Evolutionary conservation across 163 green algal species (phyloP).

Genomic region (Scenedesmus sp.): DNA sequence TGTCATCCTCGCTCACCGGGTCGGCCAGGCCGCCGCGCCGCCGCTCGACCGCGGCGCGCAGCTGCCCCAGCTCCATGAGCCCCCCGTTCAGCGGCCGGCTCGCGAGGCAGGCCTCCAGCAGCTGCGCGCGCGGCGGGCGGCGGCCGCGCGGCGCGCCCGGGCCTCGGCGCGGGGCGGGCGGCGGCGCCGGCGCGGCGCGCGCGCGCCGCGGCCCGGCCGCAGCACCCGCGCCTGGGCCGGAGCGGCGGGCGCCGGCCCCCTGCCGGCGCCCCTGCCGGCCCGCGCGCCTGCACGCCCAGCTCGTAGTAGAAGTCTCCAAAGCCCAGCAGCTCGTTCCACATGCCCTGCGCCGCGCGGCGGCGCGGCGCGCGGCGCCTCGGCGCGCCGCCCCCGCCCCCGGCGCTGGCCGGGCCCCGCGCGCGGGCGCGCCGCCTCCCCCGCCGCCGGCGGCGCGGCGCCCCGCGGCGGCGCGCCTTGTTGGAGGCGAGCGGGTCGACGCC

Average conservation of each 20-base stretch:
- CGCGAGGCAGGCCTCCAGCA: conserved; percentile 88
- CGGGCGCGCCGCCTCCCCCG: background rate
- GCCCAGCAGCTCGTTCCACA: conserved; percentile 84
- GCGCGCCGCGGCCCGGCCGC: no score
- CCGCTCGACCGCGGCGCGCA: conserved; percentile 64
- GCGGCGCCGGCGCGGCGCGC: no score
- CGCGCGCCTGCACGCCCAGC: conserved; percentile 89
- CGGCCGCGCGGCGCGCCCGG: no score
- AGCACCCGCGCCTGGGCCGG: no score
- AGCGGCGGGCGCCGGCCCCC: no score
- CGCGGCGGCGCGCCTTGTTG: conserved; percentile 77
- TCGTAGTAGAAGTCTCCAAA: conserved; percentile 98
- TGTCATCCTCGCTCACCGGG: conserved; percentile 85
- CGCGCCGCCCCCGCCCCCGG: no score
- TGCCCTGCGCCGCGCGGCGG: conserved; percentile 54
- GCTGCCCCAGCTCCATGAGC: conserved; percentile 83
- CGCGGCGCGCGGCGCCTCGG: no score
- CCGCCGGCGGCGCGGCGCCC: background rate
- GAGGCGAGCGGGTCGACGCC: conserved; percentile 97
- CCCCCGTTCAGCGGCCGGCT: conserved; percentile 83
- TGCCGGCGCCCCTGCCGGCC: no score
- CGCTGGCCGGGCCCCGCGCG: background rate
- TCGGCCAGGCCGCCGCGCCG: conserved; percentile 74
- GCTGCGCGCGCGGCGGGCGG: no score
- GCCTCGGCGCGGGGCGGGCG: no score